Evolutionary conservation across 1,284 basidiomycete species (phyloP), one percentile per base, ranked within the genome.

Genomic region (Mycosarcoma mackinlayi): DNA sequence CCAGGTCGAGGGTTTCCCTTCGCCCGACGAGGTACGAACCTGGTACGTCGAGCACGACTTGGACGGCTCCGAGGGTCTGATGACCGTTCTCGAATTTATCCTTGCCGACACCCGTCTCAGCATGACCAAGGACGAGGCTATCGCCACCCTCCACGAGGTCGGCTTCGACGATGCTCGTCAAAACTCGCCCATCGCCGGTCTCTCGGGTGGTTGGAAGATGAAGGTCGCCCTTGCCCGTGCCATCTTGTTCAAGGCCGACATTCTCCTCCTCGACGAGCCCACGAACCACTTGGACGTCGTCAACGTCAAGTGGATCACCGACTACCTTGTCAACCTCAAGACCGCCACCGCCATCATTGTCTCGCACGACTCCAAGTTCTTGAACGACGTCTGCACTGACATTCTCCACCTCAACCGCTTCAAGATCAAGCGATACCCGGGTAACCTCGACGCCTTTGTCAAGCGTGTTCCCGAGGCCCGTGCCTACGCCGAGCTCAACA

Each of bases 1-100:
- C 42, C 80, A 82, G 73, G 80, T 82, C 60, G 80, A 82, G 73
- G 80, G 80, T 52, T 82, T 82, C 80, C 80, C 80, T 30, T 81
- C 80, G 45, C 80, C 80, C 54, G 80, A 82, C 6, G 79, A 78
- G 71, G 80, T 82, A 54, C 75, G 76, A 30, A 82, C 80, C 55
- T 82, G 79, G 79, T 82, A 82, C 78, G 80, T 82, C 71, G 80
- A 82, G 76, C 80, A 82, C 78, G 80, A 82, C 59, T 64, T 82
- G 49, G 80, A 82, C 75, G 80, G 80, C 35, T 82, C 80, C 25
- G 80, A 82, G 74, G 80, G 79, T 67, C 58, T 65, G 38, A 81
- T 77, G 46, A 80, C 79, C 28, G 79, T 82, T 41, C 51, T 82
- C 48, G 80, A 82, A 47, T 82, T 79, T 49, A 81, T 82, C 55